A percentile compares a stretch with the other conserved stretches of the same genome.
These are phyloP conservation scores for Agastache rugosa DNA, from an alignment of 257 asterid species.

Conservation along the genomic window DNA sequence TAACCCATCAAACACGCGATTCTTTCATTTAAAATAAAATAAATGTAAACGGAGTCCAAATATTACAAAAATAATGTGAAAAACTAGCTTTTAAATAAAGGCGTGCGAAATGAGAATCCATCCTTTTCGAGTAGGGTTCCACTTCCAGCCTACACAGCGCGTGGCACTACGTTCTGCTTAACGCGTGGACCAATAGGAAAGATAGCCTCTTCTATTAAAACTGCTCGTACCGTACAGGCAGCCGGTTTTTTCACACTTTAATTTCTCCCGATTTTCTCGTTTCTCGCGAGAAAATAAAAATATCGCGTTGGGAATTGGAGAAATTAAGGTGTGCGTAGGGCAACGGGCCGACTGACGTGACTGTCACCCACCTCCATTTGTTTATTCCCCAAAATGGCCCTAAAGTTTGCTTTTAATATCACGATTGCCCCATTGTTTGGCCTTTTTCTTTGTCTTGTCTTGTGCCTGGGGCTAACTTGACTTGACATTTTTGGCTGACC, in stretches of 20 bases:
- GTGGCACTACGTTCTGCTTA: not conserved
- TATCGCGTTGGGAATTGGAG: conserved; percentile 42
- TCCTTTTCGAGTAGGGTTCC: not conserved
- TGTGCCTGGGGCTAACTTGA: not conserved
- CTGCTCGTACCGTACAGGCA: conserved; percentile 23
- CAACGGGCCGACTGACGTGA: conserved; percentile 44
- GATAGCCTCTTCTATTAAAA: not conserved
- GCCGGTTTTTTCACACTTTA: conserved; percentile 1
- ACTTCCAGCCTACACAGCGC: not conserved
- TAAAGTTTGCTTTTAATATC: conserved; percentile 27
- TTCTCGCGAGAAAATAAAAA: not conserved
- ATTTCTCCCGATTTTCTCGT: not conserved
- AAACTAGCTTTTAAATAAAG: conserved; percentile 8
- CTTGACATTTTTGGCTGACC: conserved; percentile 9
- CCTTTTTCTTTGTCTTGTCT: not conserved
- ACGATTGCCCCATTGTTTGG: conserved; percentile 20
- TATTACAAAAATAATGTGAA: not conserved
- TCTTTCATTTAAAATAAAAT: not conserved
- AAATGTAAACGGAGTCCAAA: not conserved
- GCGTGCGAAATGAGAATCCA: not conserved
- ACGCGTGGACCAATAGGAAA: conserved; percentile 20
- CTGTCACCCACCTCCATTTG: conserved; percentile 46
- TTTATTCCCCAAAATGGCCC: conserved; percentile 11
- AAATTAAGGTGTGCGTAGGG: conserved; percentile 31
- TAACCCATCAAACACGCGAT: too few species aligned